A percentile compares a stretch with the other conserved stretches of the same genome.
phyloP scores from a whole-genome alignment of 768 basidiomycete species.

The Lentinula sp. region DNA sequence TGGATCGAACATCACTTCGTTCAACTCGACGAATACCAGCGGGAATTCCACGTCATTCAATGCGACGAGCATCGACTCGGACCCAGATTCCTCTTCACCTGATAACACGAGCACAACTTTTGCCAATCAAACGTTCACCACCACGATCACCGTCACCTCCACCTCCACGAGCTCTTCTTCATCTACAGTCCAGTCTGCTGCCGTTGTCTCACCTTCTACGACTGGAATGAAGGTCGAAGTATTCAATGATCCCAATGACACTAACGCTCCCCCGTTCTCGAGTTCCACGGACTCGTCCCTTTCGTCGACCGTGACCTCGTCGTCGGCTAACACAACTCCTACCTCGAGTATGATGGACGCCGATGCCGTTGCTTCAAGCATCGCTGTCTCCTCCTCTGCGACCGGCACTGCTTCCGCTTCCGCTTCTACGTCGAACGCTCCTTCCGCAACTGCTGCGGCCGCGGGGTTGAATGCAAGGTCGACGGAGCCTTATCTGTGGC shows the following conservation, averaged over 20 bases:
- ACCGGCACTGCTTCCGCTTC: background rate
- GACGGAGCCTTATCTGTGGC: background rate
- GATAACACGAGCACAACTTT: background rate
- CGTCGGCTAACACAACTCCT: background rate
- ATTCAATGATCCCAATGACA: background rate
- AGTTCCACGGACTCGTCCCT: too few relatives aligned
- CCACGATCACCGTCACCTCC: background rate
- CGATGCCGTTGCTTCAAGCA: conserved; percentile 1
- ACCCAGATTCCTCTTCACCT: background rate
- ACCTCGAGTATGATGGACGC: background rate
- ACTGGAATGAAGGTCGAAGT: background rate
- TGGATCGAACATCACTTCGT: background rate
- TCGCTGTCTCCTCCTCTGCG: background rate
- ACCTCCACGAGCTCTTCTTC: background rate
- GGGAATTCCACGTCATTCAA: background rate
- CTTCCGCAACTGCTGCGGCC: background rate
- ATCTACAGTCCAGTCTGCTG: background rate
- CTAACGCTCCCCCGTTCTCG: background rate
- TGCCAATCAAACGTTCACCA: background rate
- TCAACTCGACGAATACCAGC: background rate
- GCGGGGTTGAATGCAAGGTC: background rate
- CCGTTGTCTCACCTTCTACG: background rate
- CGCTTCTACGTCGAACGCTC: background rate
- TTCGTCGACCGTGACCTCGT: background rate
- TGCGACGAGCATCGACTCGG: background rate